Evolutionary conservation across 2,329 filamentous ascomycete genomes (phyloP), one percentile per base, ranked within the genome.

Genomic region (Xylaria sp.): DNA sequence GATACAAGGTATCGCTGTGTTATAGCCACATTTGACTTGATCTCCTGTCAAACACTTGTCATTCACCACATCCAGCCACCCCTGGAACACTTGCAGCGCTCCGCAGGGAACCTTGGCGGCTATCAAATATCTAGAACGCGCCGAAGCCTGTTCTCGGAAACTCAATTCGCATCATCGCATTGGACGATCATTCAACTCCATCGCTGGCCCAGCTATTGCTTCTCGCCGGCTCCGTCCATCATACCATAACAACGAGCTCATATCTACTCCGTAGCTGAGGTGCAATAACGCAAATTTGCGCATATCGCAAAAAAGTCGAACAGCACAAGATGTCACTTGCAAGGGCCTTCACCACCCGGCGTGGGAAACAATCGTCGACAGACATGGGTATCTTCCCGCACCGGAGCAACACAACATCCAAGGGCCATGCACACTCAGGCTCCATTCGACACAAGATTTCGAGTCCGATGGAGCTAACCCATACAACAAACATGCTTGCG

Each of bases 401-500:
- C 56, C 83, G 85, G 74, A 86, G 83, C 79, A 84, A 83, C 75
- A 84, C 84, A 50, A 81, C 69, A 18, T 43, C 72, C 81, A 75
- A 86, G 85, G 78, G 83, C 79, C 68, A 77, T 78, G 66, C 74
- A 74, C 71, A 72, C 77, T 72, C 73, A 71, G 81, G 77, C 80
- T 84, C 76, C 62, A 82, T 89, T 72, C 87, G 91, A 67, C 80
- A 86, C 78, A 90, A 94, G 83, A 99, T 99, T 78, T 99, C 96
- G 1, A 89, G 86, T 3, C 96, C 96, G 0, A 86, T 97, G 61
- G 90, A 94, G 80, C 86, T 99, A 70, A 85, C 97, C 57, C 97
- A 96, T 67, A 97, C 95, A 5, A 98, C 96, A 74, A 99, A 98
- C 81, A 93, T 97, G 87, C 90, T 97, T 63, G 94, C 93, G 8